Conservation (phyloP, 495 filamentous ascomycete genomes). For the Hypoxylon intermedium region DNA sequence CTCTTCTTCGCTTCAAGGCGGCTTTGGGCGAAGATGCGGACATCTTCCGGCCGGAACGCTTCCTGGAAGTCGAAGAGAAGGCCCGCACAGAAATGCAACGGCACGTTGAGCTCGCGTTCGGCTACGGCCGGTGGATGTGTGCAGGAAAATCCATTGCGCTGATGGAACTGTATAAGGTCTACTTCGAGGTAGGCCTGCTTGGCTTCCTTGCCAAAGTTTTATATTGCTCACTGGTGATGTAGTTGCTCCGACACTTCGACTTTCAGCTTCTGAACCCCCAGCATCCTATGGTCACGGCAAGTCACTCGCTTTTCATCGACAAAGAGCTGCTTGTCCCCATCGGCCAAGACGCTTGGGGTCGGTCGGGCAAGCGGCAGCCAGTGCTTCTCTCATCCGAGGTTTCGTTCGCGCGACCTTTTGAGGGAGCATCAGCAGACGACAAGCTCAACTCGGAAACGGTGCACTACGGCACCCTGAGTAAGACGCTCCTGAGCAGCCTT, state of each 20-base stretch:
- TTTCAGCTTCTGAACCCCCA: conserved; percentile 47
- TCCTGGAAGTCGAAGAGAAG: conserved; percentile 49
- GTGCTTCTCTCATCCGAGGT: conserved; percentile 59
- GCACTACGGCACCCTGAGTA: conserved; percentile 67
- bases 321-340: conserved; percentile 37
- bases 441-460: conserved; percentile 61
- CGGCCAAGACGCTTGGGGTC: conserved; percentile 65
- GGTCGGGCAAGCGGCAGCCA: conserved; percentile 58
- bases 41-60: conserved; percentile 50
- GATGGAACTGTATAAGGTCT: conserved; percentile 64
- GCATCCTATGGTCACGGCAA: conserved; percentile 39
- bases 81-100: conserved; percentile 58
- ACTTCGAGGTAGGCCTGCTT: conserved; percentile 50
- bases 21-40: conserved; percentile 59
- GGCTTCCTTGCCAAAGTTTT: no score
- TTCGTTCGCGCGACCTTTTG: conserved; percentile 55
- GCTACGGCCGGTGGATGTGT: conserved; percentile 62
- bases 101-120: conserved; percentile 55
- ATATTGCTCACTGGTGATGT: no score
- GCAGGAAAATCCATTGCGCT: conserved; percentile 61
- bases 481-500: conserved; percentile 53
- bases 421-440: conserved; percentile 41
- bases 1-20: conserved; percentile 56
- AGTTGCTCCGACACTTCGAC: conserved; percentile 52
- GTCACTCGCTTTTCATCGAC: conserved; percentile 1